phyloP scores from a whole-genome alignment of 106 monocot genomes.

The Acorus calamus region DNA sequence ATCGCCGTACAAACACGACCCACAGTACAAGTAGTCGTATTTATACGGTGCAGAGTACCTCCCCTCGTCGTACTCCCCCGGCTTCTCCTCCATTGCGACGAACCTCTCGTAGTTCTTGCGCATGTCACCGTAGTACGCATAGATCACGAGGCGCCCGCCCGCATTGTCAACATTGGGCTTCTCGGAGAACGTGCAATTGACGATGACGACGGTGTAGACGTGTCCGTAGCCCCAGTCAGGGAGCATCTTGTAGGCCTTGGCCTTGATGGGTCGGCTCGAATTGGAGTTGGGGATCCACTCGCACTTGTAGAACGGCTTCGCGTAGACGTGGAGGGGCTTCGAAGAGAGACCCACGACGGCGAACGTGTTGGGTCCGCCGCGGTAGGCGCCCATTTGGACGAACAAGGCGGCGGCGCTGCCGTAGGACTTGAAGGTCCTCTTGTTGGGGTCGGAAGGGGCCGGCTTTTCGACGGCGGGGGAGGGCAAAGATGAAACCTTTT shows the following conservation, averaged over 20 bases:
- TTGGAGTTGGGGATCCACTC: conserved; percentile 61
- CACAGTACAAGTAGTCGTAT: conserved; percentile 90
- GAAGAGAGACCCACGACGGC: conserved; percentile 77
- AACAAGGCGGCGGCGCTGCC: conserved; percentile 86
- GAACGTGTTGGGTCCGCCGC: conserved; percentile 72
- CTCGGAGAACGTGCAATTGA: conserved; percentile 80
- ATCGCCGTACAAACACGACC: conserved; percentile 73
- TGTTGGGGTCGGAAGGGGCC: conserved; percentile 39
- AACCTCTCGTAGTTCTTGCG: conserved; percentile 48
- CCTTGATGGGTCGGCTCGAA: conserved; percentile 14
- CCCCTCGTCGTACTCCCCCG: conserved; percentile 52
- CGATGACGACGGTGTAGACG: conserved; percentile 88
- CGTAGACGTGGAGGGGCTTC: conserved; percentile 82
- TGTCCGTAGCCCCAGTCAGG: conserved; percentile 97
- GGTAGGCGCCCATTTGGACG: conserved; percentile 88
- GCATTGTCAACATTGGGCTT: conserved; percentile 65
- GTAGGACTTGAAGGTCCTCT: conserved; percentile 54
- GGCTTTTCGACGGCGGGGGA: background rate
- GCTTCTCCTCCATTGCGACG: conserved; percentile 54
- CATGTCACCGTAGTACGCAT: conserved; percentile 67
- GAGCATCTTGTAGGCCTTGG: conserved; percentile 66
- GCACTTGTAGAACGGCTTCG: conserved; percentile 89
- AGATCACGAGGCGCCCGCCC: conserved; percentile 61
- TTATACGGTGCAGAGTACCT: conserved; percentile 47
- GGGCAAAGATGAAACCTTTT: background rate